Percentiles rank a stretch among this genome's conserved stretches.
Evolutionary conservation across 805 yeast species (phyloP).

Genomic region (Spathaspora sp.): DNA sequence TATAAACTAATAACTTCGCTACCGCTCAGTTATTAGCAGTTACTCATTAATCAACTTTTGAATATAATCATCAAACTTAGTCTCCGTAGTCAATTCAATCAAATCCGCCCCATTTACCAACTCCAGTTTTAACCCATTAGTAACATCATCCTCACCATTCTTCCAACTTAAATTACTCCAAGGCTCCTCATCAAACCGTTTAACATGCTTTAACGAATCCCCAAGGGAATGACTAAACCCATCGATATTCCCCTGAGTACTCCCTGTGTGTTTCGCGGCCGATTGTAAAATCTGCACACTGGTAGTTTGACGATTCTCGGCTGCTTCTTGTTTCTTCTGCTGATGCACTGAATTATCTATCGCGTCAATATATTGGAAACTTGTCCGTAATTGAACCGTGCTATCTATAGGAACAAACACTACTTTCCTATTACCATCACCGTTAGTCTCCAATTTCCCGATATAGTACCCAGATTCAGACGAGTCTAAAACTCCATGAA

Average conservation of each 20-base stretch:
- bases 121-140: constrained; percentile 12
- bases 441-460: constrained; percentile 20
- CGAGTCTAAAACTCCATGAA: constrained; percentile 65
- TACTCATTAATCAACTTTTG: constrained; percentile 13
- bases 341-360: constrained; percentile 40
- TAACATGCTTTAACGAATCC: constrained; percentile 35
- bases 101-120: constrained; percentile 15
- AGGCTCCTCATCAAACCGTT: constrained; percentile 38
- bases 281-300: constrained; percentile 41
- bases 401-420: constrained; percentile 63
- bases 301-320: constrained; percentile 27
- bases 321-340: constrained; percentile 34
- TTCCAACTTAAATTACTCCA: constrained; percentile 35
- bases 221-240: constrained; percentile 31
- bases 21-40: not conserved
- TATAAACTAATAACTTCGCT: too few relatives aligned
- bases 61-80: constrained; percentile 24
- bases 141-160: constrained; percentile 13
- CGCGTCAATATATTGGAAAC: constrained; percentile 74
- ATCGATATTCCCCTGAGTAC: constrained; percentile 16
- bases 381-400: constrained; percentile 77
- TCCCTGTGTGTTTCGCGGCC: constrained; percentile 27
- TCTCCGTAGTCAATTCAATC: constrained; percentile 16
- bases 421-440: constrained; percentile 29
- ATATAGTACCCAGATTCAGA: constrained; percentile 46